phyloP scores from a whole-genome alignment of 1,284 basidiomycete genomes.

The Termitomyces sp. region DNA sequence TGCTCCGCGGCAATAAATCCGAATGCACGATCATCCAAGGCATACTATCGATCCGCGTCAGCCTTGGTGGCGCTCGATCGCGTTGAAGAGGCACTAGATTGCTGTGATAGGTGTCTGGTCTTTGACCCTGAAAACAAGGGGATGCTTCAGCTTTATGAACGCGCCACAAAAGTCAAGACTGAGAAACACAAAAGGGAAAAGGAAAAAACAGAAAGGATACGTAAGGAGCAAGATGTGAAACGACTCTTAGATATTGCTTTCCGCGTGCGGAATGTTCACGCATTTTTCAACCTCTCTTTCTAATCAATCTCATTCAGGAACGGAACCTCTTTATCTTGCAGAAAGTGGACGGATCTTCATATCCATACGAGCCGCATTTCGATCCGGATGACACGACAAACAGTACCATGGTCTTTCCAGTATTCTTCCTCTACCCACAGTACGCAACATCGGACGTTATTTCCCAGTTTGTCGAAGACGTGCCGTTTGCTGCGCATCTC shows the following conservation, averaged over 20 bases:
- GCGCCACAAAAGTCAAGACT: slow-evolving; percentile 39
- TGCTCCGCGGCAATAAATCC: slow-evolving; percentile 69
- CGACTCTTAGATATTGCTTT: slow-evolving; percentile 50
- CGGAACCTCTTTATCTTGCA: slow-evolving; percentile 58
- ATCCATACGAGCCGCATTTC: slow-evolving; percentile 57
- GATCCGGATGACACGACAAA: slow-evolving; percentile 53
- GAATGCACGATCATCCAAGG: slow-evolving; percentile 69
- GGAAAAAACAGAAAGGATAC: slow-evolving; percentile 43
- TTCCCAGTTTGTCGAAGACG: slow-evolving; percentile 80
- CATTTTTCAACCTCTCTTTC: not conserved
- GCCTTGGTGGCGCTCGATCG: slow-evolving; percentile 72
- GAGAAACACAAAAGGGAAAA: slow-evolving; percentile 46
- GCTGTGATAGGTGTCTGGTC: slow-evolving; percentile 60
- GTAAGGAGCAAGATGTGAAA: slow-evolving; percentile 43
- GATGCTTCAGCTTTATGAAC: slow-evolving; percentile 43
- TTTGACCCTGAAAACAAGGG: slow-evolving; percentile 55
- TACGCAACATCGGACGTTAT: slow-evolving; percentile 87
- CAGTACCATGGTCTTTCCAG: slow-evolving; percentile 73
- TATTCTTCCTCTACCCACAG: slow-evolving; percentile 92
- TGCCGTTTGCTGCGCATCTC: slow-evolving; percentile 78
- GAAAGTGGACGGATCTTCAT: slow-evolving; percentile 51
- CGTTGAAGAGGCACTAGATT: slow-evolving; percentile 77
- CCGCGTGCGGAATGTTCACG: slow-evolving; percentile 39
- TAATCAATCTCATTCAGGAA: slow-evolving; percentile 37
- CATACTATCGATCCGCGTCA: slow-evolving; percentile 76